These are phyloP conservation scores for Hymenoscyphus scutula DNA, from an alignment of 2,329 filamentous ascomycete species.

Conservation along the genomic window DNA sequence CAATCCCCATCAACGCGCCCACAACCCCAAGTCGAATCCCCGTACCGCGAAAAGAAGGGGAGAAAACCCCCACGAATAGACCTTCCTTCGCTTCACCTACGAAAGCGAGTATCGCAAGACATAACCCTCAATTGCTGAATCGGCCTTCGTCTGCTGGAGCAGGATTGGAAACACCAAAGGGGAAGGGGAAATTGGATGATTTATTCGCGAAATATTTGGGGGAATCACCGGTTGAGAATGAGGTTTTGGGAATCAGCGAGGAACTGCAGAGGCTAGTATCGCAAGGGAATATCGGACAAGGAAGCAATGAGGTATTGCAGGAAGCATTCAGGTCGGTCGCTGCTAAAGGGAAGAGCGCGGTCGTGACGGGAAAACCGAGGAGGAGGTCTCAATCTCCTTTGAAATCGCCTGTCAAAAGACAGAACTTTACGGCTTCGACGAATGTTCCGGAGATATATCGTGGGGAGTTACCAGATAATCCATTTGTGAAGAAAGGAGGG, in stretches of 20 bases:
- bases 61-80: conserved; percentile 38
- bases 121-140: conserved; percentile 57
- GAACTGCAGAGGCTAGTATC: not conserved
- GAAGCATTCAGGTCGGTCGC: conserved; percentile 12
- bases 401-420: conserved; percentile 17
- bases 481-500: conserved; percentile 31
- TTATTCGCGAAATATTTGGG: conserved; percentile 29
- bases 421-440: not conserved
- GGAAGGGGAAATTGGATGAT: conserved; percentile 32
- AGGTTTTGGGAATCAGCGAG: conserved; percentile 5
- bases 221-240: conserved; percentile 4
- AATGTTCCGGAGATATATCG: conserved; percentile 16
- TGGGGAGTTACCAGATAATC: conserved; percentile 20
- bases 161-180: conserved; percentile 38
- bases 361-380: conserved; percentile 30
- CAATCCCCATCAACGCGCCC: conserved; percentile 42
- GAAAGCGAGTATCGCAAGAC: conserved; percentile 59
- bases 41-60: conserved; percentile 24
- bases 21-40: conserved; percentile 39
- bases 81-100: conserved; percentile 68
- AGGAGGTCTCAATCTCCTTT: conserved; percentile 31
- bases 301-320: conserved; percentile 13
- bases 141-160: conserved; percentile 37
- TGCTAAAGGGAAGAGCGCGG: conserved; percentile 16
- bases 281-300: conserved; percentile 19